Conservation (phyloP, 1,284 basidiomycete genomes). For the Papiliotrema flavescens region DNA sequence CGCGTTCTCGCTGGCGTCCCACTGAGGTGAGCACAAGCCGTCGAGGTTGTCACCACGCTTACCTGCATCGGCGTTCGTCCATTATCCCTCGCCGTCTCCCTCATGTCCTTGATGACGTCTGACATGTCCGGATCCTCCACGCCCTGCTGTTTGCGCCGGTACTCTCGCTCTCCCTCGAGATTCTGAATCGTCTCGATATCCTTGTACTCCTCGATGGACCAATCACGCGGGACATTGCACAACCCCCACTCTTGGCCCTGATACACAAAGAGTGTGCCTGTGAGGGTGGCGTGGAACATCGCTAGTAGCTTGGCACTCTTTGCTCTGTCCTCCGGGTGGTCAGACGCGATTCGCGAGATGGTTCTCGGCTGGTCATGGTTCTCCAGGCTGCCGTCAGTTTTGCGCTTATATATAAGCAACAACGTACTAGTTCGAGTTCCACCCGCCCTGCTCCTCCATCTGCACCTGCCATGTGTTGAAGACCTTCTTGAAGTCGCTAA, state of each 20-base stretch:
- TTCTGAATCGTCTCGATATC: slow-evolving; percentile 50
- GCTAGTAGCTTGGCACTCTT: slow-evolving; percentile 65
- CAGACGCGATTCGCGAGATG: slow-evolving; percentile 66
- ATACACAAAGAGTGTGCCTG: slow-evolving; percentile 68
- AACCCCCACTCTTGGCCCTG: slow-evolving; percentile 70
- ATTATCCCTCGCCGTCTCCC: slow-evolving; percentile 43
- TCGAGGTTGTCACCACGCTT: slow-evolving; percentile 2
- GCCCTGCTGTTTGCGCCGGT: slow-evolving; percentile 35
- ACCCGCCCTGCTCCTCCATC: slow-evolving; percentile 59
- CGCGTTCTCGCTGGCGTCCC: slow-evolving; percentile 58
- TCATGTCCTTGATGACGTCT: slow-evolving; percentile 38
- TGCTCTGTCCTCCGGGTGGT: slow-evolving; percentile 58
- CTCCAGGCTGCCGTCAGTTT: slow-evolving; percentile 27
- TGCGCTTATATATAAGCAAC: neutral
- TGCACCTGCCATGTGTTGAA: slow-evolving; percentile 61
- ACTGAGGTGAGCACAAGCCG: slow-evolving; percentile 49
- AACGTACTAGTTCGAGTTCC: slow-evolving; percentile 53
- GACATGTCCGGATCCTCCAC: slow-evolving; percentile 43
- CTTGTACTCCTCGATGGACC: slow-evolving; percentile 68
- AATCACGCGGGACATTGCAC: slow-evolving; percentile 63
- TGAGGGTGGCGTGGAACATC: slow-evolving; percentile 60
- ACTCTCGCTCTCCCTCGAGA: slow-evolving; percentile 40
- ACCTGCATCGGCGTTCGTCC: slow-evolving; percentile 36
- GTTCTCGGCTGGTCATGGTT: slow-evolving; percentile 55
- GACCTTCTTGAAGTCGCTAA: slow-evolving; percentile 59